Conservation (phyloP, 345 rosid species). For the Boechera divaricarpa region DNA sequence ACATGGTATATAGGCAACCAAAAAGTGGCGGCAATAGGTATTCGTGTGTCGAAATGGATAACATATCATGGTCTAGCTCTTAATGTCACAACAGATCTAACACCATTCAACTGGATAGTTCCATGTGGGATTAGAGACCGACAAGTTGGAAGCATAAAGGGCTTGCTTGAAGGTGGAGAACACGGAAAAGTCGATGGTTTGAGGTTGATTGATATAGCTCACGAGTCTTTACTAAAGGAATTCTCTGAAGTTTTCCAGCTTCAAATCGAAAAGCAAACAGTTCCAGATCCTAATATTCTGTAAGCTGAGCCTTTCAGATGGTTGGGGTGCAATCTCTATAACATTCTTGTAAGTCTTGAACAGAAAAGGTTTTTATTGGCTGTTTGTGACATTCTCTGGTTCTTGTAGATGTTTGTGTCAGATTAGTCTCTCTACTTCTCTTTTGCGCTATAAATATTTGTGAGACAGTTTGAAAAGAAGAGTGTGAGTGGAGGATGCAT, state of each 20-base stretch:
- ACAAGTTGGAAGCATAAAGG: constrained; percentile 71
- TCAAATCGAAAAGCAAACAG: constrained; percentile 46
- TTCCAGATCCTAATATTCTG: constrained; percentile 27
- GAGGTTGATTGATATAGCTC: constrained; percentile 52
- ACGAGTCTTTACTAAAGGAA: constrained; percentile 60
- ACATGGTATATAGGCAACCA: constrained; percentile 57
- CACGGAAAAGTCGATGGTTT: constrained; percentile 36
- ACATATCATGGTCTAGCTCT: constrained; percentile 89
- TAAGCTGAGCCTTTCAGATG: constrained; percentile 22
- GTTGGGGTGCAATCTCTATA: neutral
- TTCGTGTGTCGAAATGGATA: constrained; percentile 74
- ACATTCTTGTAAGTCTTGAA: neutral
- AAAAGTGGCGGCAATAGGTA: constrained; percentile 82
- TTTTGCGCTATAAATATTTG: constrained; percentile 21
- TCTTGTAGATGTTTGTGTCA: constrained; percentile 25
- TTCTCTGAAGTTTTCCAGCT: constrained; percentile 75
- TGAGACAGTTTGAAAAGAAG: constrained; percentile 17
- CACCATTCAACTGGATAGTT: constrained; percentile 72
- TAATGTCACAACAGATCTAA: constrained; percentile 79
- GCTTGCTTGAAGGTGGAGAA: constrained; percentile 43
- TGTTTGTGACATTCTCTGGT: constrained; percentile 28
- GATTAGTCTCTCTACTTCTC: constrained; percentile 25
- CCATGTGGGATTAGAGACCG: constrained; percentile 82
- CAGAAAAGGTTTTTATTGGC: constrained; percentile 4
- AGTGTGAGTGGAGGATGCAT: constrained; percentile 7